Evolutionary conservation across 768 basidiomycete species (phyloP).

Genomic region (Cyathus striatus): DNA sequence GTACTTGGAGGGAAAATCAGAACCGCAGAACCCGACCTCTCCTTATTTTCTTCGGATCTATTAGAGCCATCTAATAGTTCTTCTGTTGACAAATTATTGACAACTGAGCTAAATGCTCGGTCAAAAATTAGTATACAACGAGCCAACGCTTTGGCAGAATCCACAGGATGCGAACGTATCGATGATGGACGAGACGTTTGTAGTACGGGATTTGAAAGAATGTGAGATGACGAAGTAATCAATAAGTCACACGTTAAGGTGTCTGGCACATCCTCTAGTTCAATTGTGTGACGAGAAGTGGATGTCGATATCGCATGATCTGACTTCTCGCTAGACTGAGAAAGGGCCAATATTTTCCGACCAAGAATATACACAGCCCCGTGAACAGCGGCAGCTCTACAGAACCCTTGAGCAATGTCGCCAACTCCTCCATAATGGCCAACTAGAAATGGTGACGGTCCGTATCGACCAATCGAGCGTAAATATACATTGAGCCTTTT

Average conservation of each 20-base stretch:
- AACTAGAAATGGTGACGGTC: constrained; percentile 78
- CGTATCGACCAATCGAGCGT: constrained; percentile 80
- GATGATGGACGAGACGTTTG: constrained; percentile 7
- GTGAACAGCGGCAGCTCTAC: constrained; percentile 79
- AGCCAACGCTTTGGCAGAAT: constrained; percentile 12
- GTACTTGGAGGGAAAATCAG: constrained; percentile 73
- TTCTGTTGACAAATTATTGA: background rate
- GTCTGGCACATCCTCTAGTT: constrained; percentile 59
- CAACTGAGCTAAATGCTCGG: constrained; percentile 16
- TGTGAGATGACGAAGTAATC: constrained; percentile 39
- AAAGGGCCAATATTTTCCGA: constrained; percentile 31
- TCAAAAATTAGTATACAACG: constrained; percentile 34
- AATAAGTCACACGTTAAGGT: constrained; percentile 49
- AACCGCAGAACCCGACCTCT: constrained; percentile 54
- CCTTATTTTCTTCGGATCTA: constrained; percentile 7
- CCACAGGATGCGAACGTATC: background rate
- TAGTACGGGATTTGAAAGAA: constrained; percentile 18
- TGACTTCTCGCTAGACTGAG: constrained; percentile 5
- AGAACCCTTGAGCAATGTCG: constrained; percentile 90
- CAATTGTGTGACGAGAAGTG: constrained; percentile 33
- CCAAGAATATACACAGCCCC: constrained; percentile 74
- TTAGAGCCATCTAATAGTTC: constrained; percentile 10
- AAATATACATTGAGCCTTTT: constrained; percentile 70
- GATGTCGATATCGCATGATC: background rate
- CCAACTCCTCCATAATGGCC: constrained; percentile 93